A percentile compares a stretch with the other conserved stretches of the same genome.
phyloP scores from a whole-genome alignment of 176 grass and related monocot genomes.

The Neostapfia colusana region DNA sequence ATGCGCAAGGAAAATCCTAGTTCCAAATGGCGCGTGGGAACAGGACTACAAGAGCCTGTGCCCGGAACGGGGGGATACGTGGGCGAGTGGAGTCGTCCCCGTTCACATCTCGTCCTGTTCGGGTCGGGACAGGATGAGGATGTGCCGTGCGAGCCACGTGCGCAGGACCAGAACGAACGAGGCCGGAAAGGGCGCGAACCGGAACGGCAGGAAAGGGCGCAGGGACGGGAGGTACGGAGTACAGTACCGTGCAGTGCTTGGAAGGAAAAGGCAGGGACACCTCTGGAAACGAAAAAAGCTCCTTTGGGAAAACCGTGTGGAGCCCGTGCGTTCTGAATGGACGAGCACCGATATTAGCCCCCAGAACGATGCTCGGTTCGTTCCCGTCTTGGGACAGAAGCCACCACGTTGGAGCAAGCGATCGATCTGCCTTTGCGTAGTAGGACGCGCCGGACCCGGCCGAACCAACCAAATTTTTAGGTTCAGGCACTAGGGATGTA shows the following conservation, averaged over 20 bases:
- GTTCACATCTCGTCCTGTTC: neutral
- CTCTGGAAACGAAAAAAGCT: neutral
- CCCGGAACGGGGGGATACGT: neutral
- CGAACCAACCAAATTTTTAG: neutral
- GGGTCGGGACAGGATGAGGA: neutral
- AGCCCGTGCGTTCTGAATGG: conserved; percentile 11
- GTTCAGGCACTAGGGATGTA: too few species aligned
- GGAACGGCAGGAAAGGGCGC: neutral
- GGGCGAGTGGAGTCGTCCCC: neutral
- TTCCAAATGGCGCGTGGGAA: neutral
- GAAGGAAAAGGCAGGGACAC: neutral
- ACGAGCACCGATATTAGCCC: too few species aligned
- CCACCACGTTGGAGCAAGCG: neutral
- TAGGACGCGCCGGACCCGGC: neutral
- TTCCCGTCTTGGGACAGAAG: neutral
- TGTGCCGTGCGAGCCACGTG: conserved; percentile 9
- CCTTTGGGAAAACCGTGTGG: conserved; percentile 56
- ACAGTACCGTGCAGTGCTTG: conserved; percentile 4
- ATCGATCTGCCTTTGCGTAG: neutral
- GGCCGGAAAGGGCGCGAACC: neutral
- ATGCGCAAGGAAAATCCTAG: neutral
- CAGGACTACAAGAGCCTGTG: too few species aligned
- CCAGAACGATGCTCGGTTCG: too few species aligned
- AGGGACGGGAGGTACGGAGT: neutral
- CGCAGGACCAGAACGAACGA: neutral